Evolutionary conservation across 306 rosid genomes (phyloP), one percentile per base, ranked within the genome.

Genomic region (Medicago lupulina): DNA sequence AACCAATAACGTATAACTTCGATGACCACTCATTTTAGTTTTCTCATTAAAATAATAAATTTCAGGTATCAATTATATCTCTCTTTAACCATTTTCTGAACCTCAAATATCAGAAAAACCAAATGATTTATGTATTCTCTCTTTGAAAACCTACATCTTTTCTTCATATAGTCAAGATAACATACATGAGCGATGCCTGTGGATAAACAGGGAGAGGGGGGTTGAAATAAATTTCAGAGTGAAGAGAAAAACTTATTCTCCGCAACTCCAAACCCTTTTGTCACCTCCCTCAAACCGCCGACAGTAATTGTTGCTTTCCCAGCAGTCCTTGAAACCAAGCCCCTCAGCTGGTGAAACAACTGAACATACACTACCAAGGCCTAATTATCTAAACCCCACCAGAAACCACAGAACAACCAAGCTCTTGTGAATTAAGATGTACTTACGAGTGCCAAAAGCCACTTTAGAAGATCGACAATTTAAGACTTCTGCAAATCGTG

Each of bases 301-400:
- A 43, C 47, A 43, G 47, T 12, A 10, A 43, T 43, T 3, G 14
- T 43, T 51, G 57, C 57, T 51, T 16, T 51, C 57, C 3, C 57
- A 54, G 13, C 31, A 54, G 31, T 54, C 60, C 25, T 54, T 18
- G 6, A 9, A 13, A 54, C 14, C 60, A 12, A 54, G 13, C 31
- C 28, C 60, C 60, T 19, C 28, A 54, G 28, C 12, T 54, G 12
- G 60, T 54, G 60, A 54, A 54, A 54, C 60, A 54, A 54, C 60
- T 54, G 60, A 18, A 7, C 59, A 53, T 53, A 50, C 57, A 50
- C 21, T 9, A 7, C 57, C 60, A 54, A 54, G 25, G 8, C 25
- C 21, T 53, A 16, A 16, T 53, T 11, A 53, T 53, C 59, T 53
- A 16, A 53, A 53, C 25, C 25, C 59, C 59, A 8, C 28, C 14